Evolutionary conservation across 2,329 filamentous ascomycete genomes (phyloP).

Genomic region (Aquanectria penicillioides): DNA sequence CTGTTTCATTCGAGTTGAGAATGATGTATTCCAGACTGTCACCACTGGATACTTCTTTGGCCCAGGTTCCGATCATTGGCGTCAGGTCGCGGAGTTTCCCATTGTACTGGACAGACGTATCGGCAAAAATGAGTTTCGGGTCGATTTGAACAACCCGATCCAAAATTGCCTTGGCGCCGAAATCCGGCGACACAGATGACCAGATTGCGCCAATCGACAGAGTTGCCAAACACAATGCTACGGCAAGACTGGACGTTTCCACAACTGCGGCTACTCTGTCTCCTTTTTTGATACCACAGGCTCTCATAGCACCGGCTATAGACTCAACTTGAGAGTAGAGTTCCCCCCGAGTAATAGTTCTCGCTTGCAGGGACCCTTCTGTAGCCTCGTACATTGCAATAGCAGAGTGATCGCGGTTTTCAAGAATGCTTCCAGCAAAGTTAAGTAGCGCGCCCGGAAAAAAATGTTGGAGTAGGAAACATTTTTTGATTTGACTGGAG

Average conservation of each 20-base stretch:
- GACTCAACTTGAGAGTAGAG: not conserved
- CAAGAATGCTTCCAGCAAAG: slow-evolving; percentile 1
- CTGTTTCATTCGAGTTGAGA: not conserved
- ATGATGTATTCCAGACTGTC: not conserved
- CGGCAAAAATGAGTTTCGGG: slow-evolving; percentile 8
- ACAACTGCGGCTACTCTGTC: slow-evolving; percentile 8
- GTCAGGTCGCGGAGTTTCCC: slow-evolving; percentile 3
- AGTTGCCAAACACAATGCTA: slow-evolving; percentile 7
- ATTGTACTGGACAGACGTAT: not conserved
- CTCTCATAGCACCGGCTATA: slow-evolving; percentile 1
- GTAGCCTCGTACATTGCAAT: not conserved
- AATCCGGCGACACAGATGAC: slow-evolving; percentile 8
- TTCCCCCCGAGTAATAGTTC: not conserved
- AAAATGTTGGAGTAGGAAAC: slow-evolving; percentile 1
- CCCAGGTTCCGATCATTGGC: not conserved
- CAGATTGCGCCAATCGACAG: slow-evolving; percentile 14
- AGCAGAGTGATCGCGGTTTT: not conserved
- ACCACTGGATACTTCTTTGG: not conserved
- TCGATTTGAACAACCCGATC: slow-evolving; percentile 7
- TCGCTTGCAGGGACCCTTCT: not conserved
- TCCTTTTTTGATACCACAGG: not conserved
- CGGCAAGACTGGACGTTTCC: not conserved
- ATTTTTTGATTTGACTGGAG: not conserved
- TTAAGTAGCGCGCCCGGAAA: not conserved
- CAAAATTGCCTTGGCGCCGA: slow-evolving; percentile 4